Percentiles rank a stretch among this genome's conserved stretches.
Conservation (phyloP, 768 basidiomycete species). For the Serendipita sp. region DNA sequence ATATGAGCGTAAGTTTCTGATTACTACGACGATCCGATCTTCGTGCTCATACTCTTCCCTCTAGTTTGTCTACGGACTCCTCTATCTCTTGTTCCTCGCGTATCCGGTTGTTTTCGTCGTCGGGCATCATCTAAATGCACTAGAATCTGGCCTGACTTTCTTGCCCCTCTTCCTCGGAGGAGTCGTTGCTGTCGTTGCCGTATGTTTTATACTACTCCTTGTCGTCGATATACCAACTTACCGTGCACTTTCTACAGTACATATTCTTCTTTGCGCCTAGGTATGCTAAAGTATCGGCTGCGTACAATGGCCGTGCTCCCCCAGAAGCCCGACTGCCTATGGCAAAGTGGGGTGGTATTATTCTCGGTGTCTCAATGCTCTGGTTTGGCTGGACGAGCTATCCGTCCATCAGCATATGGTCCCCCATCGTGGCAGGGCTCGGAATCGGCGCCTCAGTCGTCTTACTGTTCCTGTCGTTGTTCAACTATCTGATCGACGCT, state of each 20-base stretch:
- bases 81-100: constrained; percentile 23
- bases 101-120: constrained; percentile 19
- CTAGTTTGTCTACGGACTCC: constrained; percentile 16
- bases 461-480: constrained; percentile 16
- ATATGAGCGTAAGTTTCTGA: constrained; percentile 17
- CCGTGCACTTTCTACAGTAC: background rate
- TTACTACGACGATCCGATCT: no score
- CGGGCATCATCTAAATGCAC: constrained; percentile 21
- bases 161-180: constrained; percentile 21
- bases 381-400: constrained; percentile 27
- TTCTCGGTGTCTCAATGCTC: constrained; percentile 23
- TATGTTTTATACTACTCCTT: constrained; percentile 4
- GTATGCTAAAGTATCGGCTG: background rate
- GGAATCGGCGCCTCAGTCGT: constrained; percentile 9
- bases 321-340: constrained; percentile 22
- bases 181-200: constrained; percentile 16
- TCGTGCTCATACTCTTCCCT: background rate
- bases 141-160: constrained; percentile 22
- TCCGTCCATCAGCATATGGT: constrained; percentile 12
- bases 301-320: constrained; percentile 12
- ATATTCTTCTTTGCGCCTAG: background rate
- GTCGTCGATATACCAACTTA: constrained; percentile 11
- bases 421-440: constrained; percentile 12
- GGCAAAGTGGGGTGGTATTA: constrained; percentile 20
- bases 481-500: constrained; percentile 24